These are phyloP conservation scores for Metschnikowia noctiluminum DNA, from an alignment of 805 yeast genomes.

Conservation along the genomic window DNA sequence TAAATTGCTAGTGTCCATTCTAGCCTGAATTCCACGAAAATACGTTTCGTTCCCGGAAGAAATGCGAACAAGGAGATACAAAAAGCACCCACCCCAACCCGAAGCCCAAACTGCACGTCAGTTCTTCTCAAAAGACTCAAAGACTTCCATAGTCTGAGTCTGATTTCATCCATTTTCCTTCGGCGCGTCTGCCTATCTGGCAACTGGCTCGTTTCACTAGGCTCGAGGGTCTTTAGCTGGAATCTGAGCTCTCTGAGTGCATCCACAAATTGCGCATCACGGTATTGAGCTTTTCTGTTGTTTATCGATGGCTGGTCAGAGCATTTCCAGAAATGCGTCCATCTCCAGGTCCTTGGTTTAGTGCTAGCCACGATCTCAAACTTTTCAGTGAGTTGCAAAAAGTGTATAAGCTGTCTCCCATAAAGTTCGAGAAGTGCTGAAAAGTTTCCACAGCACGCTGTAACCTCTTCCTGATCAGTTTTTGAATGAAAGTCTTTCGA, in stretches of 20 bases:
- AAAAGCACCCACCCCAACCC: slow-evolving; percentile 78
- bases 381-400: slow-evolving; percentile 43
- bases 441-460: slow-evolving; percentile 82
- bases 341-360: slow-evolving; percentile 41
- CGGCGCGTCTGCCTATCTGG: background rate
- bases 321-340: slow-evolving; percentile 51
- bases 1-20: slow-evolving; percentile 86
- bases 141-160: slow-evolving; percentile 42
- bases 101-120: slow-evolving; percentile 73
- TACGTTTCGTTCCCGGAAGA: slow-evolving; percentile 48
- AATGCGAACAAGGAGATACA: slow-evolving; percentile 66
- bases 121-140: slow-evolving; percentile 53
- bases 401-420: slow-evolving; percentile 52
- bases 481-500: slow-evolving; percentile 34
- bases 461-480: slow-evolving; percentile 73
- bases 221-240: slow-evolving; percentile 8
- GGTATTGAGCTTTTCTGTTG: slow-evolving; percentile 1
- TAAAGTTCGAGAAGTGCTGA: slow-evolving; percentile 61
- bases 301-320: slow-evolving; percentile 12
- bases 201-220: background rate
- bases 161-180: slow-evolving; percentile 3
- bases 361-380: slow-evolving; percentile 29
- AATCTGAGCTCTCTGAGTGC: slow-evolving; percentile 19
- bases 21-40: slow-evolving; percentile 65
- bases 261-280: slow-evolving; percentile 17